phyloP scores from a whole-genome alignment of 305 asterid genomes.

The Salvia sclarea region DNA sequence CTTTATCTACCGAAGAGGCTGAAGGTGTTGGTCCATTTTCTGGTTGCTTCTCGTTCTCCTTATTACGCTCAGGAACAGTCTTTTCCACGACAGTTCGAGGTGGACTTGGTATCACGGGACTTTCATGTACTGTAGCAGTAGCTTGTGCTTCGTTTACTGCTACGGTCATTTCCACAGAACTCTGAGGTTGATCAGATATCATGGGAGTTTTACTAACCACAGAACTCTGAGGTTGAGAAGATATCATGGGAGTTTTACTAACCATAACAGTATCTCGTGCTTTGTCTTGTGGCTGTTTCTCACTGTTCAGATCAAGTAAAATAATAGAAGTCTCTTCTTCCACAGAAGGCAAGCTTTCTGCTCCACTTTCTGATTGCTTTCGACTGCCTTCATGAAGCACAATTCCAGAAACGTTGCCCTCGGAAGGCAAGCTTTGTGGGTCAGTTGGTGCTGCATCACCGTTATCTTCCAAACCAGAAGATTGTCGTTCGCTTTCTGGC shows the following conservation, averaged over 20 bases:
- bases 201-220: neutral
- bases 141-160: neutral
- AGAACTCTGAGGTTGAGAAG: neutral
- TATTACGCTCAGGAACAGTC: neutral
- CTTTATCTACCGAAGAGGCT: conserved; percentile 1
- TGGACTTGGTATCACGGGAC: neutral
- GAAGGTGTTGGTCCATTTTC: neutral
- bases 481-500: conserved; percentile 26
- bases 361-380: conserved; percentile 19
- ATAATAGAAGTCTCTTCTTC: neutral
- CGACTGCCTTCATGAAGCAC: neutral
- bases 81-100: neutral
- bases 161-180: neutral
- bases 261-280: neutral
- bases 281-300: neutral
- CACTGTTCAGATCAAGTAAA: neutral
- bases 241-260: neutral
- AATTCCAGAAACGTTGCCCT: conserved; percentile 30
- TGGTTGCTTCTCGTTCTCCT: neutral
- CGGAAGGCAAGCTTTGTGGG: conserved; percentile 55
- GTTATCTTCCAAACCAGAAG: conserved; percentile 26
- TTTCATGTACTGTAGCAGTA: neutral
- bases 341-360: conserved; percentile 39
- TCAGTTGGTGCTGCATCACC: conserved; percentile 24
- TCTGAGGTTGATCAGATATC: neutral